These are phyloP conservation scores for Helicocarpus griseus DNA, from an alignment of 2,329 filamentous ascomycete genomes.

Conservation along the genomic window DNA sequence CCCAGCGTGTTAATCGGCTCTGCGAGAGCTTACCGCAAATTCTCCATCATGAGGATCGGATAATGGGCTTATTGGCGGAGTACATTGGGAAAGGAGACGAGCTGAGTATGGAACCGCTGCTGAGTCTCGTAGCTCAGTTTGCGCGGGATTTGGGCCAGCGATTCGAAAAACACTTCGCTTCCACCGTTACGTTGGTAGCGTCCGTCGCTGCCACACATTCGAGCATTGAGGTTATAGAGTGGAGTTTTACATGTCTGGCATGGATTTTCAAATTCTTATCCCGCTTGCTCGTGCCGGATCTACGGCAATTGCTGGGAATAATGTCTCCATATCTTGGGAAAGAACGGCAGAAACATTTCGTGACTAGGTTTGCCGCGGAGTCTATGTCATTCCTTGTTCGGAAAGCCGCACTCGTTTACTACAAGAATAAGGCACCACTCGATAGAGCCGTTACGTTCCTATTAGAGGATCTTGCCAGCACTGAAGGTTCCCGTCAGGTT, in stretches of 20 bases:
- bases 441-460: conserved; percentile 61
- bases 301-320: conserved; percentile 73
- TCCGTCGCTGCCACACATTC: conserved; percentile 67
- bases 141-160: conserved; percentile 82
- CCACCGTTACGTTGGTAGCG: conserved; percentile 64
- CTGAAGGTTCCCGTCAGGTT: conserved; percentile 24
- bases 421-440: conserved; percentile 61
- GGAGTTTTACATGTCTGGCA: conserved; percentile 87
- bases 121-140: conserved; percentile 83
- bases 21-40: conserved; percentile 89
- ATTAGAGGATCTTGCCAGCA: conserved; percentile 52
- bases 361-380: conserved; percentile 87
- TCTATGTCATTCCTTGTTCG: conserved; percentile 87
- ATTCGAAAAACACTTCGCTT: conserved; percentile 81
- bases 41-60: conserved; percentile 76
- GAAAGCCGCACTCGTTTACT: conserved; percentile 71
- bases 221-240: conserved; percentile 86
- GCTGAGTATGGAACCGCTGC: conserved; percentile 71
- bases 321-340: conserved; percentile 79
- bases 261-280: conserved; percentile 98
- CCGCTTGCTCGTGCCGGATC: conserved; percentile 71
- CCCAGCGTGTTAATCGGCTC: conserved; percentile 61
- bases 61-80: conserved; percentile 65
- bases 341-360: conserved; percentile 70
- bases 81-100: conserved; percentile 71